Evolutionary conservation across 2,329 filamentous ascomycete genomes (phyloP).

Genomic region (Aspergillus alliaceus): DNA sequence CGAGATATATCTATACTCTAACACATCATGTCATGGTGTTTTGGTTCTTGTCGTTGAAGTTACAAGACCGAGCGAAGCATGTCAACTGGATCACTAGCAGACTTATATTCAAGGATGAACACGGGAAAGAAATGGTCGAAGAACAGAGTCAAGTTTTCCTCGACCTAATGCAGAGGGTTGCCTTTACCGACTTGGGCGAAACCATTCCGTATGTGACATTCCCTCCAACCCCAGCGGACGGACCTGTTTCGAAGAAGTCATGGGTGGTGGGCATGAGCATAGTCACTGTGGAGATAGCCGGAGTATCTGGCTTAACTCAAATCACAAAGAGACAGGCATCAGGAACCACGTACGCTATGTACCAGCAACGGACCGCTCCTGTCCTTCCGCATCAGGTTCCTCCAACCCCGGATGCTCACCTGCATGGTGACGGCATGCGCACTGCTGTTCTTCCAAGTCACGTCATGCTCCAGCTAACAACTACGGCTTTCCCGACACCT

Average conservation of each 20-base stretch:
- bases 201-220: constrained; percentile 46
- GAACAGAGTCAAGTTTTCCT: constrained; percentile 92
- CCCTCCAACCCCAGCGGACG: constrained; percentile 41
- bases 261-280: constrained; percentile 55
- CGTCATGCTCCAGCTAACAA: constrained; percentile 46
- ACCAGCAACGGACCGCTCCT: constrained; percentile 48
- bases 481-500: constrained; percentile 45
- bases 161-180: constrained; percentile 89
- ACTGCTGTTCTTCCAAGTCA: constrained; percentile 48
- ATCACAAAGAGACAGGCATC: constrained; percentile 54
- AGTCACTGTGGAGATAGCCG: constrained; percentile 51
- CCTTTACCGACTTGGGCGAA: constrained; percentile 82
- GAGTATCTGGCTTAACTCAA: constrained; percentile 48
- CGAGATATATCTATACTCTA: constrained; percentile 89
- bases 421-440: constrained; percentile 39
- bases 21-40: constrained; percentile 95
- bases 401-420: constrained; percentile 38
- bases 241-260: constrained; percentile 45
- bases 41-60: constrained; percentile 90
- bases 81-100: constrained; percentile 90
- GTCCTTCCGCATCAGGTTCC: constrained; percentile 48
- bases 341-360: constrained; percentile 50
- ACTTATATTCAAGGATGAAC: constrained; percentile 72
- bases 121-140: constrained; percentile 74
- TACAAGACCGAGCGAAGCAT: constrained; percentile 78